Percentiles rank a stretch among this genome's conserved stretches.
Conservation (phyloP, 2,329 filamentous ascomycete species). For the Aspergillus sp. region DNA sequence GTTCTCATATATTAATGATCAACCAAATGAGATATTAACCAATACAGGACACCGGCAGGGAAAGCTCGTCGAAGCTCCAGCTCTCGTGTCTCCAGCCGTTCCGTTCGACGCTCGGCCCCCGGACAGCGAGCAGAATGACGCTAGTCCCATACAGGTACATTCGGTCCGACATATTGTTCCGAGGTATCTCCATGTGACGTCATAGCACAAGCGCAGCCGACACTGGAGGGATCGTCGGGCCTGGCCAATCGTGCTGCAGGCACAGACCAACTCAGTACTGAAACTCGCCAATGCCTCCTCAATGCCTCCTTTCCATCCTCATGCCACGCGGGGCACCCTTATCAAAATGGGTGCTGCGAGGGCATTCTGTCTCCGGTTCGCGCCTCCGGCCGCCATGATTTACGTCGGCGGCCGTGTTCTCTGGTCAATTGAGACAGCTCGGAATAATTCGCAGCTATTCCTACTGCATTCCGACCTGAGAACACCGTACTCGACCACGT, state of each 20-base stretch:
- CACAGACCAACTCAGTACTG: neutral
- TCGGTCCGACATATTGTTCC: conserved; percentile 22
- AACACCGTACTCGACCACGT: conserved; percentile 24
- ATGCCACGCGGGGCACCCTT: conserved; percentile 22
- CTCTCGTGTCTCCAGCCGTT: neutral
- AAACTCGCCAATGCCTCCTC: conserved; percentile 7
- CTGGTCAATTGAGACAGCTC: conserved; percentile 27
- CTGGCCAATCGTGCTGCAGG: neutral
- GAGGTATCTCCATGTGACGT: conserved; percentile 27
- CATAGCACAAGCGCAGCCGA: conserved; percentile 15
- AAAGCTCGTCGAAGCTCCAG: neutral
- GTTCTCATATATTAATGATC: conserved; percentile 2
- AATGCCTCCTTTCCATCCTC: conserved; percentile 23
- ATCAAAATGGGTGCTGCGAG: conserved; percentile 36
- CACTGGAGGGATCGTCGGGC: neutral
- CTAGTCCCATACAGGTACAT: conserved; percentile 21
- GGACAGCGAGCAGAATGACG: conserved; percentile 8
- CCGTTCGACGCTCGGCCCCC: neutral
- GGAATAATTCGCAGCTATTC: conserved; percentile 21
- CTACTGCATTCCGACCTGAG: conserved; percentile 21
- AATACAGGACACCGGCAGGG: neutral
- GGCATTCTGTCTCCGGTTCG: conserved; percentile 33
- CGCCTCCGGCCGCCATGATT: conserved; percentile 34
- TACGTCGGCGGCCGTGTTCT: conserved; percentile 27
- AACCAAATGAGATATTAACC: neutral